These are phyloP conservation scores for Pythium dissotocum DNA, from an alignment of 352 stramenopile species.

Conservation along the genomic window DNA sequence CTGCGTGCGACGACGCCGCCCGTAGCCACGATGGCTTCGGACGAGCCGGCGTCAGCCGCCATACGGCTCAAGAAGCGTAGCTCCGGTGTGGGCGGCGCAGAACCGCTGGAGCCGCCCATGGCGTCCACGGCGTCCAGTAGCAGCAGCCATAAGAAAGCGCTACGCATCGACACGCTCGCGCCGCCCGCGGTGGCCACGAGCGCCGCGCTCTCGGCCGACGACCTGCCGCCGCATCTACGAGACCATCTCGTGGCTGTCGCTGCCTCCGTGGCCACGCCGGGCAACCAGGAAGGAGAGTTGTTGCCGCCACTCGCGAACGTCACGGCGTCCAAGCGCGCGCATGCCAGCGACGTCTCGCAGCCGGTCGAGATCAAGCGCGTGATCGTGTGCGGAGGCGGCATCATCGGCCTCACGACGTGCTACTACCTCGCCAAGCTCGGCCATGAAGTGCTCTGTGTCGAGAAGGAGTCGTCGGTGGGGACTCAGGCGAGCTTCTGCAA, in stretches of 20 bases:
- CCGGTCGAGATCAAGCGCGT: conserved; percentile 61
- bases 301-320: conserved; percentile 63
- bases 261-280: conserved; percentile 9
- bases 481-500: conserved; percentile 85
- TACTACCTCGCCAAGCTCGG: conserved; percentile 86
- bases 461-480: conserved; percentile 77
- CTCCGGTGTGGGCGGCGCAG: not conserved
- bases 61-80: not conserved
- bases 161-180: conserved; percentile 27
- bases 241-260: conserved; percentile 57
- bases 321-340: conserved; percentile 56
- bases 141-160: conserved; percentile 10
- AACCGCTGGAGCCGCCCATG: conserved; percentile 33
- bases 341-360: conserved; percentile 9
- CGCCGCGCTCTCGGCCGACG: conserved; percentile 24
- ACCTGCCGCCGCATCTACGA: conserved; percentile 57
- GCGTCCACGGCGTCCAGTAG: conserved; percentile 7
- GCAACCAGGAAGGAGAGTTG: conserved; percentile 41
- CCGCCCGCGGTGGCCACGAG: conserved; percentile 4
- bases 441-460: conserved; percentile 85
- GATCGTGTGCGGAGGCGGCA: conserved; percentile 84
- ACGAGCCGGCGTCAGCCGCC: not conserved
- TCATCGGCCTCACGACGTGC: conserved; percentile 83
- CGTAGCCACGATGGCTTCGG: conserved; percentile 4
- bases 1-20: conserved; percentile 26